phyloP scores from a whole-genome alignment of 2,329 filamentous ascomycete genomes.

The Hypoxylon sp. region DNA sequence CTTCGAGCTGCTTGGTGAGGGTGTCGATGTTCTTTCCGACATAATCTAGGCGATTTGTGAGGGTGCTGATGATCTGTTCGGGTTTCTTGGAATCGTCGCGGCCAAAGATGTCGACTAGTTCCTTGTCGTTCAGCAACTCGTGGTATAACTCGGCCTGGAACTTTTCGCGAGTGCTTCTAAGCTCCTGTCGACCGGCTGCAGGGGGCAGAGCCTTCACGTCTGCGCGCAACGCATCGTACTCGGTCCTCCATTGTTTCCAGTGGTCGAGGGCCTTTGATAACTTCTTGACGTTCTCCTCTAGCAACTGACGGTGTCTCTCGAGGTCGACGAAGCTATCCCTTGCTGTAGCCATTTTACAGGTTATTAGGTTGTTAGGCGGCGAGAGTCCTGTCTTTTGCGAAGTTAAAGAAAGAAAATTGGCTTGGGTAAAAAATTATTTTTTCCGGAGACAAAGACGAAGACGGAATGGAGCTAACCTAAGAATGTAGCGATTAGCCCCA shows the following conservation, averaged over 20 bases:
- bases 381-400: neutral
- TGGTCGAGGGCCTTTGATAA: slow-evolving; percentile 82
- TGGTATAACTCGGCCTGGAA: slow-evolving; percentile 74
- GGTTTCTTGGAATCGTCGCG: slow-evolving; percentile 61
- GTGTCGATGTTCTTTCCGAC: slow-evolving; percentile 83
- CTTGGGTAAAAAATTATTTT: neutral
- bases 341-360: slow-evolving; percentile 53
- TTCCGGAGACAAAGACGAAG: neutral
- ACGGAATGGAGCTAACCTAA: neutral
- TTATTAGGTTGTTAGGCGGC: neutral
- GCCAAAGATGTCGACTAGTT: slow-evolving; percentile 64
- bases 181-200: slow-evolving; percentile 62
- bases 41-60: slow-evolving; percentile 86
- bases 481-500: neutral
- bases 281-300: slow-evolving; percentile 80
- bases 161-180: slow-evolving; percentile 67
- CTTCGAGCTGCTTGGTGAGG: slow-evolving; percentile 67
- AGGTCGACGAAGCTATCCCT: slow-evolving; percentile 72
- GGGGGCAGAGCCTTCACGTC: slow-evolving; percentile 72
- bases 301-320: slow-evolving; percentile 77
- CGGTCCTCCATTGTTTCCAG: slow-evolving; percentile 91
- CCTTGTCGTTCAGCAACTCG: slow-evolving; percentile 70
- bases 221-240: slow-evolving; percentile 90
- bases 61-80: slow-evolving; percentile 73
- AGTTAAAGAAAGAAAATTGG: slow-evolving; percentile 1